Percentiles rank a stretch among this genome's conserved stretches.
Conservation (phyloP, 169 alveolate genomes). For the Haemoproteus tartakovskyi region DNA sequence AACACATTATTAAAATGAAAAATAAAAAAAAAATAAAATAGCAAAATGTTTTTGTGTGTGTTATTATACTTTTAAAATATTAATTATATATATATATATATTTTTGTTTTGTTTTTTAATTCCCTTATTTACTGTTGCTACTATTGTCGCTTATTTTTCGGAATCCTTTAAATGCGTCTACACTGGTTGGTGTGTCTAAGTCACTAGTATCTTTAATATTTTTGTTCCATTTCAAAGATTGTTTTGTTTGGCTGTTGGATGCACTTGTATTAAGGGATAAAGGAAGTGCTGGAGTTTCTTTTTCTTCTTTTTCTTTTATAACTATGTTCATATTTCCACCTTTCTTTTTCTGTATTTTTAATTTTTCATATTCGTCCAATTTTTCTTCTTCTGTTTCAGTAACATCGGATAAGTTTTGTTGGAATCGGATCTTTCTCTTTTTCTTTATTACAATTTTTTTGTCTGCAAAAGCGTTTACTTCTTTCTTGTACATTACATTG, state of each 20-base stretch:
- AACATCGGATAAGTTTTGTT: conserved; percentile 48
- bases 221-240: conserved; percentile 59
- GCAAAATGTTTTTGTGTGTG: too few species aligned
- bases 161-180: conserved; percentile 56
- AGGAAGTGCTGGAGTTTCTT: neutral
- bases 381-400: conserved; percentile 63
- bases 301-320: too few species aligned
- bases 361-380: conserved; percentile 45
- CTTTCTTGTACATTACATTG: conserved; percentile 59
- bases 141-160: conserved; percentile 11
- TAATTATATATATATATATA: too few species aligned
- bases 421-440: conserved; percentile 61
- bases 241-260: conserved; percentile 32
- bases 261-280: neutral
- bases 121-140: neutral
- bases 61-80: too few species aligned
- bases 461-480: conserved; percentile 48
- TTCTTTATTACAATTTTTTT: conserved; percentile 56
- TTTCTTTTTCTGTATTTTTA: conserved; percentile 4
- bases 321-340: too few species aligned
- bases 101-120: too few species aligned
- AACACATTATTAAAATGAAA: too few species aligned
- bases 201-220: conserved; percentile 61
- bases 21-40: too few species aligned
- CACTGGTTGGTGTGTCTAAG: conserved; percentile 57